Base-by-base conservation (phyloP, 2,329 filamentous ascomycete species). In the Verticillium albo-atrum region DNA sequence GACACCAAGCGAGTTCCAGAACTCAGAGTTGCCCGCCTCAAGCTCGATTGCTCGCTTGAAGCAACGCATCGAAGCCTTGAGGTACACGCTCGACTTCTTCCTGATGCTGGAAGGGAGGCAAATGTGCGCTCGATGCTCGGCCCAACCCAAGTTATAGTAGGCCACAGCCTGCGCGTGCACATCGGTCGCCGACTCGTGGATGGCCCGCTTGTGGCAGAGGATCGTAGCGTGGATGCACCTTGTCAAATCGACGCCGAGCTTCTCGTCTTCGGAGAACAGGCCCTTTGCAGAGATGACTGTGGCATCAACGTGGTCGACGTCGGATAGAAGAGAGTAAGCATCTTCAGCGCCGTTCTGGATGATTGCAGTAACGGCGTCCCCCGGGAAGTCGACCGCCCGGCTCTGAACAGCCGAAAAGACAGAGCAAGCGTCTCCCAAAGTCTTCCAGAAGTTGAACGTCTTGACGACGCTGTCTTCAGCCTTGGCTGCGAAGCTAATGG, bases 31-130 rank as follows among this genome's bases (percentile, higher is more conserved):
- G 56, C 92, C 91, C 6, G 93, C 90, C 73, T 99, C 96, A 1
- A 97, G 81, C 74, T 98, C 95, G 64, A 99, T 99, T 1, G 95
- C 91, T 52, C 91, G 84, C 76, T 99, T 99, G 82, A 99, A 98
- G 67, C 91, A 95, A 58, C 88, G 84, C 63, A 98, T 89, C 1
- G 95, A 85, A 6, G 92, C 88, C 71, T 89, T 93, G 54, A 95
- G 79, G 65, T 92, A 92, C 65, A 82, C 83, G 68, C 86, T 83
- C 20, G 82, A 79, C 67, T 82, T 89, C 68, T 86, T 87, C 35
- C 76, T 77, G 54, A 81, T 68, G 3, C 74, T 70, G 1, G 72
- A 71, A 35, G 82, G 82, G 23, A 91, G 78, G 68, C 86, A 91
- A 12, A 80, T 77, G 69, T 96, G 91, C 1, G 92, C 90, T 52